phyloP scores from a whole-genome alignment of 2,329 filamentous ascomycete species.

The Claviceps paspali region DNA sequence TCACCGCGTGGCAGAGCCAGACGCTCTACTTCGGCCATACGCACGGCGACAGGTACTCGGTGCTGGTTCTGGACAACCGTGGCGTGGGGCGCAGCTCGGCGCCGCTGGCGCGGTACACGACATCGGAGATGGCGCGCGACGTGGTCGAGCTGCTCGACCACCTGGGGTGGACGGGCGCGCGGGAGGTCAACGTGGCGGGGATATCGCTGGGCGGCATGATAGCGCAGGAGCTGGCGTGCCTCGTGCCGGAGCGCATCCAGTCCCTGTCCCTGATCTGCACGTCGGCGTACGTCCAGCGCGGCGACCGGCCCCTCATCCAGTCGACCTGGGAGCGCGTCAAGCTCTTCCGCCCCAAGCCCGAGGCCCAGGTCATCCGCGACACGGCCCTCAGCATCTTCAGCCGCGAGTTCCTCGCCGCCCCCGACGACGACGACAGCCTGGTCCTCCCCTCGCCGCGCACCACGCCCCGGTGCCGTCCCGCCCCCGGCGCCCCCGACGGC shows the following conservation, averaged over 20 bases:
- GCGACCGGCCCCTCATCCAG: slow-evolving; percentile 43
- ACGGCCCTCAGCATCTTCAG: slow-evolving; percentile 54
- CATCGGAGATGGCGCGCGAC: slow-evolving; percentile 72
- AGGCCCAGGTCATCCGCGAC: slow-evolving; percentile 50
- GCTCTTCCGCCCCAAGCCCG: slow-evolving; percentile 53
- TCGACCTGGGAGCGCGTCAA: slow-evolving; percentile 43
- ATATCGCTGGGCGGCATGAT: slow-evolving; percentile 89
- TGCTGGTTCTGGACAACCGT: slow-evolving; percentile 69
- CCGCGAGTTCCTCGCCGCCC: slow-evolving; percentile 39
- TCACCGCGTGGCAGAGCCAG: slow-evolving; percentile 66
- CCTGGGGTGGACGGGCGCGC: slow-evolving; percentile 47
- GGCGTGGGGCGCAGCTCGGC: slow-evolving; percentile 71
- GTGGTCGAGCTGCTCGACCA: slow-evolving; percentile 53
- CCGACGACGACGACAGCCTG: slow-evolving; percentile 41
- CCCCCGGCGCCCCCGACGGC: slow-evolving; percentile 11
- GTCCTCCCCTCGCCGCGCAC: slow-evolving; percentile 30
- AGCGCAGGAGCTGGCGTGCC: slow-evolving; percentile 57
- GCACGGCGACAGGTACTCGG: slow-evolving; percentile 50
- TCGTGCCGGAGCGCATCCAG: slow-evolving; percentile 35
- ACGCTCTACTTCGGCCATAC: slow-evolving; percentile 69
- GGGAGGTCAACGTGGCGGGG: slow-evolving; percentile 52
- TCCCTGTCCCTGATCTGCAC: slow-evolving; percentile 48
- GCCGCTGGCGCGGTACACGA: slow-evolving; percentile 63
- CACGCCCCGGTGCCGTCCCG: slow-evolving; percentile 24
- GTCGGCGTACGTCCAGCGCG: slow-evolving; percentile 44